A percentile compares a stretch with the other conserved stretches of the same genome.
Conservation (phyloP, 1,139 yeast genomes). For the Yamadazyma epiphylla region DNA sequence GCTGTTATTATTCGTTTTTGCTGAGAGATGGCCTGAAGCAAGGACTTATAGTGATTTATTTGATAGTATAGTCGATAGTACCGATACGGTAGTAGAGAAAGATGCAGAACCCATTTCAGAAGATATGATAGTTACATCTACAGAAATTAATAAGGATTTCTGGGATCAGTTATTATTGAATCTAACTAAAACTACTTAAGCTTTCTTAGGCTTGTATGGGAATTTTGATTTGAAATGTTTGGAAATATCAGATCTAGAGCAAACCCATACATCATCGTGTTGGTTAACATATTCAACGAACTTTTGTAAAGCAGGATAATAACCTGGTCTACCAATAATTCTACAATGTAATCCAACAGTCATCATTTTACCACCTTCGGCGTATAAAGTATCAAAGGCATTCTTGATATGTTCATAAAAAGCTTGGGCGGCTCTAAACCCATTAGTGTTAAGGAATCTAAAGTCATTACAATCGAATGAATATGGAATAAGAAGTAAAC, state of each 20-base stretch:
- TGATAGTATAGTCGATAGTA: constrained; percentile 9
- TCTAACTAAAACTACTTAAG: neutral
- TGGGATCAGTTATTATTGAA: constrained; percentile 11
- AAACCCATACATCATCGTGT: constrained; percentile 32
- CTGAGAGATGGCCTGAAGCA: constrained; percentile 14
- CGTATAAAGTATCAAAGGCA: constrained; percentile 32
- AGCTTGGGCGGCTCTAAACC: constrained; percentile 14
- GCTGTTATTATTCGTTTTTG: constrained; percentile 11
- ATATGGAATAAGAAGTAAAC: constrained; percentile 14
- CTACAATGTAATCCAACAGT: constrained; percentile 32
- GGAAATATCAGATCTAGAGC: constrained; percentile 32
- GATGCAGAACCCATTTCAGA: constrained; percentile 1
- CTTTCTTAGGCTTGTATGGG: constrained; percentile 15
- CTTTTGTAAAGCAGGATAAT: constrained; percentile 27
- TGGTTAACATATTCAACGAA: constrained; percentile 27
- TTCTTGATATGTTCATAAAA: constrained; percentile 17
- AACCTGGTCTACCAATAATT: constrained; percentile 33
- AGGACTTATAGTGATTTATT: constrained; percentile 13
- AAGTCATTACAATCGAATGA: constrained; percentile 15
- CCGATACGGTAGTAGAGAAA: constrained; percentile 1
- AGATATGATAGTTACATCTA: too few species aligned
- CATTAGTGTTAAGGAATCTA: constrained; percentile 13
- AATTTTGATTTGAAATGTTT: constrained; percentile 18
- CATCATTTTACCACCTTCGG: constrained; percentile 37
- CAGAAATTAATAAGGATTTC: constrained; percentile 6